These are phyloP conservation scores for Aureobasidium sp. DNA, from an alignment of 2,329 filamentous ascomycete species.

Conservation along the genomic window DNA sequence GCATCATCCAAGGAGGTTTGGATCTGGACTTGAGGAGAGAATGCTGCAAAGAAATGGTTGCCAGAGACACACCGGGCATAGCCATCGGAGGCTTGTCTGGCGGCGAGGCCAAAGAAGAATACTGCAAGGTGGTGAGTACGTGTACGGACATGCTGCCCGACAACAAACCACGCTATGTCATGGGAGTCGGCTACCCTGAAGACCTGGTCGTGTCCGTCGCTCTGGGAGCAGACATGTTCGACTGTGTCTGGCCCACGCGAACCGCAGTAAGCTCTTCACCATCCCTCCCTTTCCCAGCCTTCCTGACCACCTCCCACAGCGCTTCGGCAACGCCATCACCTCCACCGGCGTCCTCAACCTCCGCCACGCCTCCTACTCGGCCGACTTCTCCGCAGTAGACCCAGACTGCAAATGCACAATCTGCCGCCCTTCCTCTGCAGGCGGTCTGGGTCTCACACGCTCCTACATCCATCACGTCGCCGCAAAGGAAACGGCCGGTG, in stretches of 20 bases:
- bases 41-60: slow-evolving; percentile 82
- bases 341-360: slow-evolving; percentile 74
- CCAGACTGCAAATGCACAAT: slow-evolving; percentile 71
- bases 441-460: slow-evolving; percentile 70
- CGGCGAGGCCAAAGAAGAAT: slow-evolving; percentile 88
- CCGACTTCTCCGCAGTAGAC: slow-evolving; percentile 78
- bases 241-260: slow-evolving; percentile 96
- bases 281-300: neutral
- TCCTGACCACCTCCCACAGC: slow-evolving; percentile 28
- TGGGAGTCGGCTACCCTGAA: slow-evolving; percentile 96
- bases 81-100: slow-evolving; percentile 92
- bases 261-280: slow-evolving; percentile 57
- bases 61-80: slow-evolving; percentile 85
- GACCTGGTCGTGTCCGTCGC: slow-evolving; percentile 90
- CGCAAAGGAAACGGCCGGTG: slow-evolving; percentile 89
- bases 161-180: slow-evolving; percentile 93
- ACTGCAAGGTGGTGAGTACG: slow-evolving; percentile 73
- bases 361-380: slow-evolving; percentile 62
- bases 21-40: slow-evolving; percentile 76
- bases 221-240: slow-evolving; percentile 97
- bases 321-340: slow-evolving; percentile 92
- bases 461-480: slow-evolving; percentile 89
- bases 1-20: slow-evolving; percentile 93
- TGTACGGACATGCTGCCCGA: slow-evolving; percentile 81
- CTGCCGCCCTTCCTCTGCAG: slow-evolving; percentile 56